Percentiles rank a stretch among this genome's conserved stretches.
Conservation (phyloP, 139 green algal species). For the Chlorella sp. region DNA sequence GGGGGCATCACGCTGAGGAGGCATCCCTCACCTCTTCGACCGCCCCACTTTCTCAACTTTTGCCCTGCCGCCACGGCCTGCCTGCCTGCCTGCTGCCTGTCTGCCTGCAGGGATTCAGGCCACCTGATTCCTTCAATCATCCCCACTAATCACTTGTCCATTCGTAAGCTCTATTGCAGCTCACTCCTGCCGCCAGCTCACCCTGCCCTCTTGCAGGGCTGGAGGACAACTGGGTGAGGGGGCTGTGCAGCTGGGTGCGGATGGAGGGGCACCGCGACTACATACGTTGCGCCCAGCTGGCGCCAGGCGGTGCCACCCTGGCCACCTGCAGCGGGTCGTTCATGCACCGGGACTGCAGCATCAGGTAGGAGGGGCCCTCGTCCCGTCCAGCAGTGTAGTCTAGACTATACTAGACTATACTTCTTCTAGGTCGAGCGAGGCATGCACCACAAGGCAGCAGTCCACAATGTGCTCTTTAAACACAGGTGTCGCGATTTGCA, state of each 20-base stretch:
- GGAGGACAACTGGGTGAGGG: conserved; percentile 6
- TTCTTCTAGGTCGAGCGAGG: no score
- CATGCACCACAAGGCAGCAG: no score
- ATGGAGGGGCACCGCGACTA: conserved; percentile 18
- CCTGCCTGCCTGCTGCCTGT: no score
- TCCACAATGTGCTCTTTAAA: no score
- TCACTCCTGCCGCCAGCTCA: background rate
- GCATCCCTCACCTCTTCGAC: background rate
- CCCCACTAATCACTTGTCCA: no score
- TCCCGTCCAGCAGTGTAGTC: no score
- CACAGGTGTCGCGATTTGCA: no score
- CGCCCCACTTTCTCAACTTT: background rate
- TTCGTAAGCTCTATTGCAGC: background rate
- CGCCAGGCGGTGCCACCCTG: background rate
- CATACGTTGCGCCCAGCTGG: conserved; percentile 22
- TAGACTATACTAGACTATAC: no score
- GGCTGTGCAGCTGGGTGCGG: background rate
- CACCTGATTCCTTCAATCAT: no score
- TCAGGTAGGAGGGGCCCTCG: background rate
- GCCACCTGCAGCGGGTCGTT: conserved; percentile 22
- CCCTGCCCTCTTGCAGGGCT: background rate
- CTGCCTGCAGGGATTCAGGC: no score
- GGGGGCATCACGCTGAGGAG: no score
- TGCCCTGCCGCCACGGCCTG: background rate
- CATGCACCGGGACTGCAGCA: conserved; percentile 32